A percentile compares a stretch with the other conserved stretches of the same genome.
Conservation (phyloP, 495 filamentous ascomycete genomes). For the Aspergillus ostianus region DNA sequence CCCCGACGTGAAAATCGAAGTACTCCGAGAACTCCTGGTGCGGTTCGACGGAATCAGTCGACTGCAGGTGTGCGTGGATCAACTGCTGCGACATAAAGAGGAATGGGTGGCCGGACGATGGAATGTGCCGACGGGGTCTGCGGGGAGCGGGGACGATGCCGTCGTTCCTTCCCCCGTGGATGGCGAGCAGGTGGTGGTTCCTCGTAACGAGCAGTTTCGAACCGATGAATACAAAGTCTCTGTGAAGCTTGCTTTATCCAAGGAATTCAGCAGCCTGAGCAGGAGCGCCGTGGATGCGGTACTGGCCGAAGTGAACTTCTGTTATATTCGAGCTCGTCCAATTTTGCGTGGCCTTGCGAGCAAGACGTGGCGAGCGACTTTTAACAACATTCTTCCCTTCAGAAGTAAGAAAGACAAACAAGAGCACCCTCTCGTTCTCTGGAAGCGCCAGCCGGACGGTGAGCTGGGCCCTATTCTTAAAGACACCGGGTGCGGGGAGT, state of each 20-base stretch:
- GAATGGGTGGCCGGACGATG: constrained; percentile 74
- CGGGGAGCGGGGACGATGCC: constrained; percentile 21
- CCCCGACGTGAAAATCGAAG: constrained; percentile 82
- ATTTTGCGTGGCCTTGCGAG: constrained; percentile 71
- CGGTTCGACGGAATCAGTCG: constrained; percentile 80
- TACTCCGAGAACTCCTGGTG: constrained; percentile 86
- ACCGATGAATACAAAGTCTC: constrained; percentile 69
- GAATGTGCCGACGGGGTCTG: constrained; percentile 44
- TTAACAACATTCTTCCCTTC: constrained; percentile 70
- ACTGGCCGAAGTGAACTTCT: constrained; percentile 86
- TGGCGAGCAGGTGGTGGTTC: constrained; percentile 41
- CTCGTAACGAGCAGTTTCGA: constrained; percentile 72
- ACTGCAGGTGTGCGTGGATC: constrained; percentile 80
- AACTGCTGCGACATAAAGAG: constrained; percentile 73
- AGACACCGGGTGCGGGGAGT: constrained; percentile 70
- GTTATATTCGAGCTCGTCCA: constrained; percentile 73
- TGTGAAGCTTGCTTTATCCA: constrained; percentile 57
- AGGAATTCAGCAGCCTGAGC: constrained; percentile 82
- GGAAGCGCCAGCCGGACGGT: constrained; percentile 52
- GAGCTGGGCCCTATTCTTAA: constrained; percentile 59
- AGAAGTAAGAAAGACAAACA: constrained; percentile 60
- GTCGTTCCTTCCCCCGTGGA: constrained; percentile 8
- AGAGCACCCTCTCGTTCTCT: constrained; percentile 62
- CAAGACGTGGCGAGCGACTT: constrained; percentile 82
- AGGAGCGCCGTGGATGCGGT: constrained; percentile 82